Evolutionary conservation across 768 basidiomycete genomes (phyloP).

Genomic region (Auricularia heimuer): DNA sequence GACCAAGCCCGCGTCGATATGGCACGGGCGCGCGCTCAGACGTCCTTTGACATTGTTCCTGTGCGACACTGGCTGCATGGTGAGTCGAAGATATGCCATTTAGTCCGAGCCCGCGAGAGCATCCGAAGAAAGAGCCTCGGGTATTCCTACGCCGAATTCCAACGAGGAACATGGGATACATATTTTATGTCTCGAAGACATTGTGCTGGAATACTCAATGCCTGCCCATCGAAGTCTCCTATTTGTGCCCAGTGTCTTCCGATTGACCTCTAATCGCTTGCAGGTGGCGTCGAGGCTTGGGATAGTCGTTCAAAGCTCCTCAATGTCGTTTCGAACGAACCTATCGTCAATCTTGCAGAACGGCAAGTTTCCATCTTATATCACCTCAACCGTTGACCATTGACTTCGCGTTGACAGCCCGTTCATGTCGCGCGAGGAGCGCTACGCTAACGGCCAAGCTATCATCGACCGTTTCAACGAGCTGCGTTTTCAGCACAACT

Average conservation of each 20-base stretch:
- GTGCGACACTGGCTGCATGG: neutral
- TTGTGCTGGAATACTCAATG: no score
- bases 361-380: conserved; percentile 29
- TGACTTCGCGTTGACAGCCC: conserved; percentile 27
- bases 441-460: conserved; percentile 42
- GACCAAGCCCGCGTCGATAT: conserved; percentile 4
- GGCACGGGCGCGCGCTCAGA: neutral
- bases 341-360: conserved; percentile 47
- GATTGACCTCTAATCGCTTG: no score
- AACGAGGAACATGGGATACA: neutral
- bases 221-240: neutral
- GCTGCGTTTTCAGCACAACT: conserved; percentile 42
- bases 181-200: no score
- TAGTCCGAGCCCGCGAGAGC: no score
- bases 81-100: neutral
- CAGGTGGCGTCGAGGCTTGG: conserved; percentile 38
- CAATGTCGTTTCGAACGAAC: conserved; percentile 40
- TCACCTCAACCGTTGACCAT: neutral
- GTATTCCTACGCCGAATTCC: neutral
- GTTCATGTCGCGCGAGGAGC: conserved; percentile 49
- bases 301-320: conserved; percentile 36
- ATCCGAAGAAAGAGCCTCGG: conserved; percentile 23
- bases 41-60: neutral
- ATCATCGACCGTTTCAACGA: conserved; percentile 51
- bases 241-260: no score